Percentiles rank a stretch among this genome's conserved stretches.
Conservation (phyloP, 306 rosid genomes). For the Cucumis cinereus region DNA sequence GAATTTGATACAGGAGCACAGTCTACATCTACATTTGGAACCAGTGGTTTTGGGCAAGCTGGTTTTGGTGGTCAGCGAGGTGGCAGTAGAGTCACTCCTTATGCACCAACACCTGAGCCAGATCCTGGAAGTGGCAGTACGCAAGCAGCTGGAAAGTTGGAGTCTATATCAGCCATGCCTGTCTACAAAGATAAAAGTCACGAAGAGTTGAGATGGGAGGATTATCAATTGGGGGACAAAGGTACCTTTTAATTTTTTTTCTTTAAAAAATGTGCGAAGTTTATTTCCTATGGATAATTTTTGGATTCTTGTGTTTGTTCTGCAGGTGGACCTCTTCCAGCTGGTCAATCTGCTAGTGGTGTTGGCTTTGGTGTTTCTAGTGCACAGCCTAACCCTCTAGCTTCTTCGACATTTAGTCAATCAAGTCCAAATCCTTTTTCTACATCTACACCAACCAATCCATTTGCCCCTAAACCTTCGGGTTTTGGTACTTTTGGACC, state of each 20-base stretch:
- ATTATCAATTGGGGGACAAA: slow-evolving; percentile 87
- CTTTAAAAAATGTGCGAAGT: not conserved
- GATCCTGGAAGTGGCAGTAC: slow-evolving; percentile 40
- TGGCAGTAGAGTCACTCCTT: slow-evolving; percentile 67
- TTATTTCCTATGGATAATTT: not conserved
- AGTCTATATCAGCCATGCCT: slow-evolving; percentile 94
- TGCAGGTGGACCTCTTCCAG: slow-evolving; percentile 76
- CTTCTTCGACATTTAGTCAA: slow-evolving; percentile 46
- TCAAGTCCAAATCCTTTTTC: slow-evolving; percentile 55
- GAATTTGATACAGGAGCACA: slow-evolving; percentile 45
- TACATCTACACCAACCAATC: slow-evolving; percentile 33
- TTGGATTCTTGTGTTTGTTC: not conserved
- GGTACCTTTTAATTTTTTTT: slow-evolving; percentile 15
- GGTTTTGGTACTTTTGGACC: slow-evolving; percentile 45
- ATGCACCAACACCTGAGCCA: slow-evolving; percentile 63
- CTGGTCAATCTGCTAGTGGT: slow-evolving; percentile 38
- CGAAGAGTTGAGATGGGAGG: slow-evolving; percentile 97
- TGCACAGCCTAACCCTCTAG: slow-evolving; percentile 41
- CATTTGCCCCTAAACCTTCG: slow-evolving; percentile 53
- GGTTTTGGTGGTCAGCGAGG: slow-evolving; percentile 72
- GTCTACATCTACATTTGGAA: slow-evolving; percentile 51
- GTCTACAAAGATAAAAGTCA: slow-evolving; percentile 82
- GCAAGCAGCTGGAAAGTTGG: slow-evolving; percentile 48
- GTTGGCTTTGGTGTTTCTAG: slow-evolving; percentile 41
- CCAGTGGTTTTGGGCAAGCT: slow-evolving; percentile 49